Conservation (phyloP, 345 rosid genomes). For the Eucalyptus pumila region DNA sequence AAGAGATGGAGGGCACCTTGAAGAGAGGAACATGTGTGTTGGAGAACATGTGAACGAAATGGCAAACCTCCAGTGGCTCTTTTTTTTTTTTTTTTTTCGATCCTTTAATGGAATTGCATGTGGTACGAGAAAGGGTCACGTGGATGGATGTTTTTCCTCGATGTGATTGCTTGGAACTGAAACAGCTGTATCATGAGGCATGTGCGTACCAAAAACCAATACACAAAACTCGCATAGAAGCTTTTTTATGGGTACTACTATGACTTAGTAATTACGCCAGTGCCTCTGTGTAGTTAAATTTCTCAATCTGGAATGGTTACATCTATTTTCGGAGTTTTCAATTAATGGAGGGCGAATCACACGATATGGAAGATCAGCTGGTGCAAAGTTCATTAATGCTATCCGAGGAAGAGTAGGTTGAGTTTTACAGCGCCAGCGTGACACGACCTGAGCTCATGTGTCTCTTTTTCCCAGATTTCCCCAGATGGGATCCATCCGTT, state of each 20-base stretch:
- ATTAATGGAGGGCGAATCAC: background rate
- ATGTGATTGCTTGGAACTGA: background rate
- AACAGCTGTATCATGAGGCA: background rate
- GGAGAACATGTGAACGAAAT: background rate
- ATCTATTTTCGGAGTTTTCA: background rate
- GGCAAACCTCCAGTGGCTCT: background rate
- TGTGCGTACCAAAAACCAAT: background rate
- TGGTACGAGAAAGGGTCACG: background rate
- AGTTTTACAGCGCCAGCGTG: background rate
- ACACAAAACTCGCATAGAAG: background rate
- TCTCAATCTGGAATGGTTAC: background rate
- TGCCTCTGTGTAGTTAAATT: background rate
- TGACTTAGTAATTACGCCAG: background rate
- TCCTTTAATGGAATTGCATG: background rate
- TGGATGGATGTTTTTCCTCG: background rate
- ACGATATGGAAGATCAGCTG: background rate
- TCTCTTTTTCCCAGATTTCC: background rate
- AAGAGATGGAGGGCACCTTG: background rate
- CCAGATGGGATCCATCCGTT: background rate
- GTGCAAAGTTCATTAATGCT: background rate
- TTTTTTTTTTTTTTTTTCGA: background rate
- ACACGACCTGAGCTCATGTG: background rate
- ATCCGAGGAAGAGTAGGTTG: background rate
- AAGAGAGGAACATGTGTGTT: background rate
- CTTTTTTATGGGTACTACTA: background rate